These are phyloP conservation scores for Lunasporangiospora selenospora DNA, from an alignment of 192 early-diverging fungal genomes.

Conservation along the genomic window DNA sequence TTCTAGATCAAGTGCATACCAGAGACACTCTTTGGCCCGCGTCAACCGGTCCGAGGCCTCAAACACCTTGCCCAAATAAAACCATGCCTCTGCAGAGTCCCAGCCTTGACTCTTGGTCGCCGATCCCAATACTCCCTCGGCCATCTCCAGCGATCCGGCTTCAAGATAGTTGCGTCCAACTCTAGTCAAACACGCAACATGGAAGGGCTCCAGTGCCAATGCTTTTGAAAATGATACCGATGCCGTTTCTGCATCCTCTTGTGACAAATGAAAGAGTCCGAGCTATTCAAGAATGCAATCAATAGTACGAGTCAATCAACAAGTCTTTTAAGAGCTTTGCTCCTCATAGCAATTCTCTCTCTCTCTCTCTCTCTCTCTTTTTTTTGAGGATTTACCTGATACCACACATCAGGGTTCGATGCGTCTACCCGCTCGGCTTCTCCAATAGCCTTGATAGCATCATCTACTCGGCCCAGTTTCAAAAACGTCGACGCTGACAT, in stretches of 20 bases:
- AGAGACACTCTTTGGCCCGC: slow-evolving; percentile 62
- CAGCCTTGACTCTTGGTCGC: slow-evolving; percentile 61
- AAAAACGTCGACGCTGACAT: slow-evolving; percentile 59
- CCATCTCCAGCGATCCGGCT: slow-evolving; percentile 53
- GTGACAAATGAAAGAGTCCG: slow-evolving; percentile 48
- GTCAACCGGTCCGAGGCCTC: slow-evolving; percentile 49
- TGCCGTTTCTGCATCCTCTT: slow-evolving; percentile 48
- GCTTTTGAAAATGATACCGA: slow-evolving; percentile 59
- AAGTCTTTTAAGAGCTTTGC: no score
- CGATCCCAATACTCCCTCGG: slow-evolving; percentile 58
- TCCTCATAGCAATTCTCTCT: no score
- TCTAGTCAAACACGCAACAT: slow-evolving; percentile 51
- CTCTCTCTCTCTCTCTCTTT: no score
- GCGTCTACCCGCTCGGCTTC: slow-evolving; percentile 61
- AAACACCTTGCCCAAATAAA: slow-evolving; percentile 56
- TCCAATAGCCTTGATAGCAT: slow-evolving; percentile 61
- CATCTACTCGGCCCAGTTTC: slow-evolving; percentile 55
- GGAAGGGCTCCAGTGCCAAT: slow-evolving; percentile 46
- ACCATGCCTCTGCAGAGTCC: slow-evolving; percentile 71
- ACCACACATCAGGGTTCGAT: slow-evolving; percentile 60
- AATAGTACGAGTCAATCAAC: neutral
- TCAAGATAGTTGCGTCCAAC: slow-evolving; percentile 55
- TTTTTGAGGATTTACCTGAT: slow-evolving; percentile 46
- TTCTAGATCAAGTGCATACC: slow-evolving; percentile 67
- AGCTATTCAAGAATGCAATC: slow-evolving; percentile 7